Conservation (phyloP, 1,284 basidiomycete genomes). For the Trametes polyzona region DNA sequence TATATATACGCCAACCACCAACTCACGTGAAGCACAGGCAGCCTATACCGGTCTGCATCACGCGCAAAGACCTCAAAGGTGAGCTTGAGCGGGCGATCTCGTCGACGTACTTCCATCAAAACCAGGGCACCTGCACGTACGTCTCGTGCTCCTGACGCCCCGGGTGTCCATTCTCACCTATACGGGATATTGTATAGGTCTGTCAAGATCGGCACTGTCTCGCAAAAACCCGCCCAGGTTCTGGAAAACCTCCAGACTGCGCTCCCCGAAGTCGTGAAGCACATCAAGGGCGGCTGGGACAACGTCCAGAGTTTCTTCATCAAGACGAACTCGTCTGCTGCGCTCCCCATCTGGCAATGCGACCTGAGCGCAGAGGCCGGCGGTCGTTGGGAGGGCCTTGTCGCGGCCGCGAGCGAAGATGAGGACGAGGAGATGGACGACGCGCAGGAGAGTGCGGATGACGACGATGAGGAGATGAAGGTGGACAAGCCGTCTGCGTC, state of each 20-base stretch:
- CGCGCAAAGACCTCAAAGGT: conserved; percentile 84
- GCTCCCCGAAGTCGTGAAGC: conserved; percentile 75
- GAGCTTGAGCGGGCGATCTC: conserved; percentile 91
- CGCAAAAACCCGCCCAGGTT: conserved; percentile 75
- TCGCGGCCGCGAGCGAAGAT: conserved; percentile 33
- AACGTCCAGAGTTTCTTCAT: conserved; percentile 91
- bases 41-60: conserved; percentile 90
- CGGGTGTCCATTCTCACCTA: background rate
- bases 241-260: conserved; percentile 81
- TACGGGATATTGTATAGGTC: conserved; percentile 58
- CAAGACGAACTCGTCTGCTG: conserved; percentile 87
- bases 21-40: conserved; percentile 56
- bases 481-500: conserved; percentile 15
- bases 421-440: conserved; percentile 36
- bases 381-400: conserved; percentile 65
- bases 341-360: conserved; percentile 90
- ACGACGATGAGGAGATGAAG: conserved; percentile 31
- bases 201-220: conserved; percentile 82
- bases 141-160: background rate
- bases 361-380: conserved; percentile 63
- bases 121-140: conserved; percentile 89
- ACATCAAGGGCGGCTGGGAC: conserved; percentile 85
- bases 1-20: background rate
- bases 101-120: conserved; percentile 93
- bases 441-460: conserved; percentile 33